Evolutionary conservation across 192 early-diverging fungal genomes (phyloP).

Genomic region (Linderina pennispora): DNA sequence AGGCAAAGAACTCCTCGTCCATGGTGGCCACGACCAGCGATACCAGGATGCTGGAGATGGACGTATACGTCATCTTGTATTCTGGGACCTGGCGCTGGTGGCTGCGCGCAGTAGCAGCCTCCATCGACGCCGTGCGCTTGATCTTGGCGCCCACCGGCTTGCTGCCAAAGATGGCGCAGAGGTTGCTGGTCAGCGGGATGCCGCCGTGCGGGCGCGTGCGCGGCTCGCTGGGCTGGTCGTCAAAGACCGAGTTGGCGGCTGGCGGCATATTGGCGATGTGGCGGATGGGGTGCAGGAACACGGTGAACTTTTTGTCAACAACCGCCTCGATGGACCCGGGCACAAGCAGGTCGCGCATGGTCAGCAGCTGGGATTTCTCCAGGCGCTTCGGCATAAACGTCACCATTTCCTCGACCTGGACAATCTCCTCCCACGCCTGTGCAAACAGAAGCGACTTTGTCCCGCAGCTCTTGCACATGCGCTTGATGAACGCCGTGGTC

Average conservation of each 20-base stretch:
- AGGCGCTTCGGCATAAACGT: constrained; percentile 23
- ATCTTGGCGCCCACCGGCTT: neutral
- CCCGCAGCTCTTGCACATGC: constrained; percentile 3
- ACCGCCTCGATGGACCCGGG: constrained; percentile 25
- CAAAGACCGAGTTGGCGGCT: too few species aligned
- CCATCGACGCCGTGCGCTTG: neutral
- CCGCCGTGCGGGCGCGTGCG: neutral
- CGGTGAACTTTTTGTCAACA: constrained; percentile 16
- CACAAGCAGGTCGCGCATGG: constrained; percentile 16
- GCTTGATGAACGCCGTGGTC: constrained; percentile 1
- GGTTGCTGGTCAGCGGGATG: constrained; percentile 34
- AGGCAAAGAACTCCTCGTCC: constrained; percentile 28
- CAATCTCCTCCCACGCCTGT: constrained; percentile 15
- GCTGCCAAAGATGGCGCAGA: constrained; percentile 27
- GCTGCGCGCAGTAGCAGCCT: neutral
- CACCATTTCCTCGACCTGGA: constrained; percentile 28
- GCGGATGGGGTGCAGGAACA: constrained; percentile 11
- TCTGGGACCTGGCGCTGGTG: constrained; percentile 1
- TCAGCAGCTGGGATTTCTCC: constrained; percentile 3
- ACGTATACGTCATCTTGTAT: constrained; percentile 22
- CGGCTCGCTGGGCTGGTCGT: neutral
- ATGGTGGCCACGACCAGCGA: constrained; percentile 16
- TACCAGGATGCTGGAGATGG: constrained; percentile 27
- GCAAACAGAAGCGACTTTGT: constrained; percentile 19
- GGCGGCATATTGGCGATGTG: constrained; percentile 4